A percentile compares a stretch with the other conserved stretches of the same genome.
These are phyloP conservation scores for Exophiala aquamarina DNA, from an alignment of 2,329 filamentous ascomycete genomes.

Conservation along the genomic window DNA sequence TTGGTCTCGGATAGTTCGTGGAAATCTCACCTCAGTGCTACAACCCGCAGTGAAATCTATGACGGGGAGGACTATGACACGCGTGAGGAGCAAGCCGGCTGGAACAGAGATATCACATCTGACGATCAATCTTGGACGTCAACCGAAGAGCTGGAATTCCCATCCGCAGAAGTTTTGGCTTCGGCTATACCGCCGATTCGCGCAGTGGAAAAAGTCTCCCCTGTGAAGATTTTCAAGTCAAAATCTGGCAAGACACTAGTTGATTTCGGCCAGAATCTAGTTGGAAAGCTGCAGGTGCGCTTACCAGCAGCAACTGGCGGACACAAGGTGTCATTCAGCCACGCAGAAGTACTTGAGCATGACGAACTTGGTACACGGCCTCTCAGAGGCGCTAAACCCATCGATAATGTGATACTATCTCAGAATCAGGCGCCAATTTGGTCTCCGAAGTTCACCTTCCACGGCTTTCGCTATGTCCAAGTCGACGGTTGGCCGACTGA, in stretches of 20 bases:
- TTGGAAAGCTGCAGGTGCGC: constrained; percentile 49
- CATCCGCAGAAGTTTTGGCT: constrained; percentile 38
- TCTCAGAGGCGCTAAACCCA: constrained; percentile 44
- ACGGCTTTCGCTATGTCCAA: constrained; percentile 55
- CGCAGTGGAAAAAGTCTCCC: constrained; percentile 32
- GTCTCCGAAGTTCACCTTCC: constrained; percentile 54
- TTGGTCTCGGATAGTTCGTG: constrained; percentile 29
- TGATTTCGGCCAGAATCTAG: constrained; percentile 61
- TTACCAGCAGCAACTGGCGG: constrained; percentile 18
- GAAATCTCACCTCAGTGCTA: constrained; percentile 26
- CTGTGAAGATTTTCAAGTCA: constrained; percentile 32
- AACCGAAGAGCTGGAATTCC: constrained; percentile 34
- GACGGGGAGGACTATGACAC: constrained; percentile 55
- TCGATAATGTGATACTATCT: constrained; percentile 41
- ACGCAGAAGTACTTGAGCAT: constrained; percentile 58
- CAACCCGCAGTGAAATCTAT: constrained; percentile 46
- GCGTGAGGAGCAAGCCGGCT: constrained; percentile 34
- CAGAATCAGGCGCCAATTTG: constrained; percentile 34
- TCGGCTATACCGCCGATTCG: constrained; percentile 49
- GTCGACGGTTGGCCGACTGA: constrained; percentile 44
- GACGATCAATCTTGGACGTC: constrained; percentile 31
- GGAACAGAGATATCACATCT: constrained; percentile 32
- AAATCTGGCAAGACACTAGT: constrained; percentile 50
- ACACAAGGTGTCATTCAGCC: constrained; percentile 41
- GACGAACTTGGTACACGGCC: constrained; percentile 45